Base-by-base conservation (phyloP, 192 early-diverging fungal species). In the Tieghemiomyces parasiticus region DNA sequence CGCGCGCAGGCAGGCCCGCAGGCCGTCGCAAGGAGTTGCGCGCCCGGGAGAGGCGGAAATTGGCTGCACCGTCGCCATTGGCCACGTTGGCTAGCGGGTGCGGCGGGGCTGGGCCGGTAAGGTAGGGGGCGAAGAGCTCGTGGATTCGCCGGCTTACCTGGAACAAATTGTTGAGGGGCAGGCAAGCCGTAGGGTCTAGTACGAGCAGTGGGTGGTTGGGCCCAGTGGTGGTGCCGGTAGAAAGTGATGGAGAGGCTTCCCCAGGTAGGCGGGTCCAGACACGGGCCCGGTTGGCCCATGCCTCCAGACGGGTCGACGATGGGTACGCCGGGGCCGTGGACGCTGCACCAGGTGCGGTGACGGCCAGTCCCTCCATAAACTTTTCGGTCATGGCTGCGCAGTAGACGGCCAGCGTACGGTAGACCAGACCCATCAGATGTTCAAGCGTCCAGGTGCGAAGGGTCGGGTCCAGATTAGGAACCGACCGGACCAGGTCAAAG, bases 401-500 rank as follows among this genome's bases (percentile, higher is more conserved):
- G 54, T 56, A 56, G 20, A 19, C 8, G 24, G 29, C 31, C 32
- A 56, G 29, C 2, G 34, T n/a, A 4, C 13, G 14, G 24, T 56
- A 34, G 20, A 34, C 54, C 20, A 35, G 29, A 24, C 54, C 29
- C 14, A 35, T 33, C 31, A 56, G 32, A 34, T 24, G 16, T 6
- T 16, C 14, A 16, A 30, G 24, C 0, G 54, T 31, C 54, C 54
- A 56, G 2, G 4, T 56, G 31, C 34, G 31, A 19, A 33, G 20
- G 54, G 30, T 24, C 3, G 54, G 26, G 19, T 56, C 54, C 31
- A 56, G 50, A 24, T 2, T 19, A 9, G 54, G 19, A 34, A 56
- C 24, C 32, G 54, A 56, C 2, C 33, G 29, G 33, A 56, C 12
- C 16, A 56, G 19, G 33, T 56, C 54, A 56, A 56, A 56, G 1